Evolutionary conservation across 2,329 filamentous ascomycete species (phyloP).

Genomic region (Cylindrodendrum hubeiense): DNA sequence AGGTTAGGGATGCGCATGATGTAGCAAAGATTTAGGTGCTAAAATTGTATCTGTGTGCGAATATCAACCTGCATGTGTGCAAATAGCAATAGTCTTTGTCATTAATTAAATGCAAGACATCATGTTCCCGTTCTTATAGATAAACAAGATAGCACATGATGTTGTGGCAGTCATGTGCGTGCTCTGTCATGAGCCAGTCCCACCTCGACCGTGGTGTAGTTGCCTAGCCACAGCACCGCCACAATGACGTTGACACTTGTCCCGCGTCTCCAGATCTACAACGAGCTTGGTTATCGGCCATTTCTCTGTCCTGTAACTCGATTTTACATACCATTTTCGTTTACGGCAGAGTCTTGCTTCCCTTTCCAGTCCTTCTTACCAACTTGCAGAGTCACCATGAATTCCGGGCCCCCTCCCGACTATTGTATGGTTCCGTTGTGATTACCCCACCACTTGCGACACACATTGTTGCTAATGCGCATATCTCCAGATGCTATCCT

Average conservation of each 20-base stretch:
- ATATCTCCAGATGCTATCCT: constrained; percentile 75
- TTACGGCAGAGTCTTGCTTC: constrained; percentile 8
- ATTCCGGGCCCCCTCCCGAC: constrained; percentile 62
- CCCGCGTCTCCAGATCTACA: constrained; percentile 22
- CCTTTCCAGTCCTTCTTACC: not conserved
- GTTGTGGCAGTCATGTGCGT: not conserved
- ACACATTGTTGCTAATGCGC: constrained; percentile 30
- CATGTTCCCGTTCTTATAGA: not conserved
- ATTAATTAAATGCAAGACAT: not conserved
- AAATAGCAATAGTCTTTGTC: no score
- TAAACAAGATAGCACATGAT: not conserved
- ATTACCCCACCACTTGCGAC: constrained; percentile 28
- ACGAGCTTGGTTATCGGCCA: constrained; percentile 21
- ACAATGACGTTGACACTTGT: constrained; percentile 57
- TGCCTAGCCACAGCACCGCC: constrained; percentile 50
- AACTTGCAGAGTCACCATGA: constrained; percentile 43
- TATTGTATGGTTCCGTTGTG: constrained; percentile 63
- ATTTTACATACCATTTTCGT: constrained; percentile 9
- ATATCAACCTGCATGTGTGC: no score
- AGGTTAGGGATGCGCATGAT: no score
- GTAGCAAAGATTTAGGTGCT: no score
- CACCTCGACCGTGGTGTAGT: not conserved
- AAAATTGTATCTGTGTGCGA: no score
- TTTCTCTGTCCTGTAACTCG: constrained; percentile 13
- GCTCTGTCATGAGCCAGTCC: not conserved